These are phyloP conservation scores for Saxispiralis lemnorum DNA, from an alignment of 495 filamentous ascomycete genomes.

Conservation along the genomic window DNA sequence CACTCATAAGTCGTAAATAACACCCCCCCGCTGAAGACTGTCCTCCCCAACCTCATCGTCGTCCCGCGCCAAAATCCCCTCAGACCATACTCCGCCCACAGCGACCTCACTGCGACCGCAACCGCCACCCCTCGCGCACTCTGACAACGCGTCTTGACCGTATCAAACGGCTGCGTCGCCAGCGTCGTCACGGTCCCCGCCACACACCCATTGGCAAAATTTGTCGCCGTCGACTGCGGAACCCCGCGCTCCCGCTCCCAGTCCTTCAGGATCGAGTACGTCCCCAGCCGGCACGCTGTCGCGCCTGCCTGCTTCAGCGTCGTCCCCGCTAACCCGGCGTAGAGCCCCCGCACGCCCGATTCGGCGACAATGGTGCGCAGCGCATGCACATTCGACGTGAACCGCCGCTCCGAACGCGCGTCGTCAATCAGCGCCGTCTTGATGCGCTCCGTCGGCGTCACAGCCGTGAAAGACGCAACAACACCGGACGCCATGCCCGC, in stretches of 20 bases:
- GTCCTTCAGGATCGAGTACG: conserved; percentile 52
- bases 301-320: conserved; percentile 51
- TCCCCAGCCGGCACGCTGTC: conserved; percentile 46
- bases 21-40: conserved; percentile 47
- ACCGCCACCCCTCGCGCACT: conserved; percentile 35
- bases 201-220: conserved; percentile 43
- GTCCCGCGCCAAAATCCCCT: conserved; percentile 49
- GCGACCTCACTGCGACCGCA: conserved; percentile 32
- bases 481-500: conserved; percentile 47
- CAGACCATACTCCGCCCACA: conserved; percentile 38
- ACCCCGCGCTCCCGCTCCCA: conserved; percentile 30
- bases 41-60: conserved; percentile 45
- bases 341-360: conserved; percentile 38
- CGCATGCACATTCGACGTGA: conserved; percentile 35
- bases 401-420: conserved; percentile 34
- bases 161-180: conserved; percentile 49
- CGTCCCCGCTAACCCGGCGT: conserved; percentile 42
- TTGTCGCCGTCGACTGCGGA: conserved; percentile 28
- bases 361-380: conserved; percentile 30
- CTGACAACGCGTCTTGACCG: conserved; percentile 47
- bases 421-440: conserved; percentile 57
- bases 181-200: conserved; percentile 45
- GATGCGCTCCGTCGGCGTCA: conserved; percentile 49
- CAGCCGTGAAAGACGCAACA: conserved; percentile 38
- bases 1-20: conserved; percentile 48